Evolutionary conservation across 495 filamentous ascomycete species (phyloP).

Genomic region (Penicillium angulare): DNA sequence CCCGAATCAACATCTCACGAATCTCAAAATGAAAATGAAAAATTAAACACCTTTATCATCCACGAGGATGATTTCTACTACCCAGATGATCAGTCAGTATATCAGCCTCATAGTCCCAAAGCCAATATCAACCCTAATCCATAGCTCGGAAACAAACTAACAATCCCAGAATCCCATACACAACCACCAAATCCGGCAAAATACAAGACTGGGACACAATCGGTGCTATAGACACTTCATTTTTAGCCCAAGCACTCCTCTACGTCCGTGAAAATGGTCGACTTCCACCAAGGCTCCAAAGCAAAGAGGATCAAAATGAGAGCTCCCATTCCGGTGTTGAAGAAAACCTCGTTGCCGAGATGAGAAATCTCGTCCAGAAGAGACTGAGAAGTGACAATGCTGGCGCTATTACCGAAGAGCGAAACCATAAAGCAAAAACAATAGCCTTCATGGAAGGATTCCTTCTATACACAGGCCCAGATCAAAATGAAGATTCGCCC

Average conservation of each 20-base stretch:
- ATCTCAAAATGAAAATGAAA: no score
- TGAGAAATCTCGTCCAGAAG: constrained; percentile 14
- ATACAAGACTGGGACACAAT: constrained; percentile 89
- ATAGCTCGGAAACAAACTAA: constrained; percentile 4
- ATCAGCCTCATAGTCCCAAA: not conserved
- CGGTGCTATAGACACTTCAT: constrained; percentile 64
- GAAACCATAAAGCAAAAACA: constrained; percentile 10
- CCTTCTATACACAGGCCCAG: constrained; percentile 62
- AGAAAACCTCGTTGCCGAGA: constrained; percentile 10
- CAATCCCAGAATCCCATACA: constrained; percentile 48
- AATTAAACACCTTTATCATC: constrained; percentile 65
- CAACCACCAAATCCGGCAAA: constrained; percentile 33
- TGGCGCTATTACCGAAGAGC: no score
- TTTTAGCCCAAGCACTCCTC: constrained; percentile 57
- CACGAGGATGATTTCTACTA: constrained; percentile 94
- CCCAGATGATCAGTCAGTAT: constrained; percentile 62
- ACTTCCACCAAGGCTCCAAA: constrained; percentile 62
- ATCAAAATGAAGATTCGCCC: no score
- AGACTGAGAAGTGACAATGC: not conserved
- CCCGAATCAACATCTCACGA: no score
- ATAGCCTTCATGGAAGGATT: constrained; percentile 76
- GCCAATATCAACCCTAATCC: not conserved
- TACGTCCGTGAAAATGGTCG: constrained; percentile 65
- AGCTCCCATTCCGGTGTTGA: constrained; percentile 52
- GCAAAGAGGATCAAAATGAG: constrained; percentile 76